Conservation (phyloP, 768 basidiomycete species). For the Amanita subjunquillea region DNA sequence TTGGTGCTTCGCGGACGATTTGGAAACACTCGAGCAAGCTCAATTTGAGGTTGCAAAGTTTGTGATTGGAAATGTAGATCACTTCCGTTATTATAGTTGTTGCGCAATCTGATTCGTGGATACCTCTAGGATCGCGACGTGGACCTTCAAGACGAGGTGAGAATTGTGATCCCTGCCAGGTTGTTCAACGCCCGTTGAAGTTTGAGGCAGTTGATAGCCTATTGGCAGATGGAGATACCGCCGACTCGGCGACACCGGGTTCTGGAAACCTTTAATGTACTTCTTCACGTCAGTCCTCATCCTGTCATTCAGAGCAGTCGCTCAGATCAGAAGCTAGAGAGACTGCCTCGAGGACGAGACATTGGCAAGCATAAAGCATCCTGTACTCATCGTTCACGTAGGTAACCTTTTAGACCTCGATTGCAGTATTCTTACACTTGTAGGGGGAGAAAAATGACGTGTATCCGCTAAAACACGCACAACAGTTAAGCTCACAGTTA, state of each 20-base stretch:
- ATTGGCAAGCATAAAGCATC: slow-evolving; percentile 44
- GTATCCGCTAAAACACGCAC: slow-evolving; percentile 46
- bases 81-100: neutral
- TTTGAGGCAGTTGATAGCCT: slow-evolving; percentile 45
- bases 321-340: slow-evolving; percentile 23
- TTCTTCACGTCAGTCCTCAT: slow-evolving; percentile 43
- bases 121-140: slow-evolving; percentile 34
- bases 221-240: slow-evolving; percentile 49
- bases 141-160: slow-evolving; percentile 58
- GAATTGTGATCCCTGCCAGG: slow-evolving; percentile 12
- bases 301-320: neutral
- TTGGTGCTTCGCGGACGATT: slow-evolving; percentile 57
- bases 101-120: neutral
- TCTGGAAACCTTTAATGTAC: slow-evolving; percentile 42
- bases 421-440: slow-evolving; percentile 3
- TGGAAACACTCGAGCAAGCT: slow-evolving; percentile 59
- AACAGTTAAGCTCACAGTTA: slow-evolving; percentile 38
- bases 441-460: slow-evolving; percentile 53
- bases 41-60: slow-evolving; percentile 48
- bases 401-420: slow-evolving; percentile 6
- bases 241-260: slow-evolving; percentile 42
- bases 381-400: slow-evolving; percentile 64
- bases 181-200: neutral
- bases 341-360: slow-evolving; percentile 37
- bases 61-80: slow-evolving; percentile 45